Percentiles rank a stretch among this genome's conserved stretches.
phyloP scores from a whole-genome alignment of 2,329 filamentous ascomycete species.

The Hypomyces rosellus region DNA sequence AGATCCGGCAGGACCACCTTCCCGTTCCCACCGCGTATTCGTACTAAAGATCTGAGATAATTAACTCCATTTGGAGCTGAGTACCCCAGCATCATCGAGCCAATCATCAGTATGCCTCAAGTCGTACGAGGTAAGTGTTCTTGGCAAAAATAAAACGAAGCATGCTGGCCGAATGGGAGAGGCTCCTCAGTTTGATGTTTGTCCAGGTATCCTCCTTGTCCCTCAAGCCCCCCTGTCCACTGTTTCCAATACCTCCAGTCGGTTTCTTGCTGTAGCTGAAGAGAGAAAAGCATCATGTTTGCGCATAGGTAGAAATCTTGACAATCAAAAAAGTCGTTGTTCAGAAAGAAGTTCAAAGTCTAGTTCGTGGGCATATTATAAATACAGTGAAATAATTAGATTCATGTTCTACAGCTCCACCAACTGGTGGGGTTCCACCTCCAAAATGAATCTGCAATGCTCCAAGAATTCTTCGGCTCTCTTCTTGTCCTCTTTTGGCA shows the following conservation, averaged over 20 bases:
- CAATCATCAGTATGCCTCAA: no score
- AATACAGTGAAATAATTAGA: conserved; percentile 23
- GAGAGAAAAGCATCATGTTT: no score
- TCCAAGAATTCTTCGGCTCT: conserved; percentile 77
- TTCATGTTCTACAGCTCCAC: conserved; percentile 44
- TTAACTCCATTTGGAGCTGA: no score
- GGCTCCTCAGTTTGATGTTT: no score
- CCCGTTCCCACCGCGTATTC: no score
- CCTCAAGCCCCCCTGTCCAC: background rate
- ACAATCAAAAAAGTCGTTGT: conserved; percentile 1
- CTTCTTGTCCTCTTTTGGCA: conserved; percentile 73
- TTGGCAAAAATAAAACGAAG: no score
- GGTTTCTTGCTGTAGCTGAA: no score
- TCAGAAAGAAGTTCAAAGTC: conserved; percentile 11
- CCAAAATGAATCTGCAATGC: conserved; percentile 76
- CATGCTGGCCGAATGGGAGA: no score
- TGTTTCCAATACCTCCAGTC: background rate
- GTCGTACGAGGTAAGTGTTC: no score
- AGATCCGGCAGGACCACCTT: no score
- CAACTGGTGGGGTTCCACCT: conserved; percentile 70
- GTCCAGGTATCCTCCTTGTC: background rate
- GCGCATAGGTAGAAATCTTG: background rate
- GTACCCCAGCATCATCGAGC: no score
- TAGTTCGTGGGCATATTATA: conserved; percentile 17
- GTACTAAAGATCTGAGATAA: no score